Base-by-base conservation (phyloP, 225 moss, liverwort and hornwort species). In the Rhytidiadelphus loreus region DNA sequence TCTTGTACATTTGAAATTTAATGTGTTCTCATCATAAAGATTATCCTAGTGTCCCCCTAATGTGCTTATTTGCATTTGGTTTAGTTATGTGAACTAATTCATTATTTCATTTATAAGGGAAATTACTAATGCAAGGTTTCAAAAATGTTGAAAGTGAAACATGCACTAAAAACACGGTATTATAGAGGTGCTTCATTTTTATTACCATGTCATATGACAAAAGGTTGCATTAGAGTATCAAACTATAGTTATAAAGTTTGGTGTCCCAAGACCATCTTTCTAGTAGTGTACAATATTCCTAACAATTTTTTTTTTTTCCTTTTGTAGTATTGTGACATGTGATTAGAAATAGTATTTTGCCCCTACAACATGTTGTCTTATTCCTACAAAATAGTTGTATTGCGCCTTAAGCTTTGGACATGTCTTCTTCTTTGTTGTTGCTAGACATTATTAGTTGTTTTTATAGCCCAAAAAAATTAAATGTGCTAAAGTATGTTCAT, bases 151-250 rank as follows among this genome's bases (percentile, higher is more conserved):
- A 46, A 28, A 29, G 29, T 18, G 18, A 46, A 44, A 10, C 2
- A 7, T 73, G 7, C 18, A 46, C 4, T 73, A 8, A 29, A 74
- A 30, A 7, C 4, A 11, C 32, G 7, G 2, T 48, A 19, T 0
- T 30, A 10, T 4, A 30, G 30, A 46, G 4, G 28, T 43, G 5
- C 6, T 71, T 41, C 11, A 7, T 18, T 46, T 46, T 11, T 16
- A 29, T 0, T 46, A 46, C 11, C 18, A 46, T 46, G 2, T 11
- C 11, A 46, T 29, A 18, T 73, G 6, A 11, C 19, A 5, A 48
- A 72, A 73, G 11, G 19, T 73, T 19, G 20, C 0, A 1, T 74
- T 19, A 0, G 2, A 48, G 3, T 1, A 19, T 4, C 4, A 48
- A 46, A 48, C 20, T 48, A 11, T 5, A 43, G 0, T 9, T 26